Conservation (phyloP, 257 asterid species). For the Jacaranda mimosifolia region DNA sequence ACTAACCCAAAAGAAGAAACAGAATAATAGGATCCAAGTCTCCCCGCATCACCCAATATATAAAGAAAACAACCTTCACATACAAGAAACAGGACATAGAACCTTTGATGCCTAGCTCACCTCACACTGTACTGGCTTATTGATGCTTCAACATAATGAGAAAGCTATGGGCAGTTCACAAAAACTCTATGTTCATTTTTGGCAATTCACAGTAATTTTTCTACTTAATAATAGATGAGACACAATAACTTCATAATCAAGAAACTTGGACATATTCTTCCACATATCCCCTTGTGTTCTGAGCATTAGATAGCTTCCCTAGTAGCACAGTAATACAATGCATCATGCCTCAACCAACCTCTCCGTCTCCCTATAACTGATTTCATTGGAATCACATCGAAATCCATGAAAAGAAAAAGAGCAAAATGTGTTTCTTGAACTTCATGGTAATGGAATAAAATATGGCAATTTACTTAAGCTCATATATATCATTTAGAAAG, state of each 20-base stretch:
- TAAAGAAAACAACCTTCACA: neutral
- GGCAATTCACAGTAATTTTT: no score
- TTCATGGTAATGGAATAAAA: neutral
- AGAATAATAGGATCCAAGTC: neutral
- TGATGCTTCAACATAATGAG: no score
- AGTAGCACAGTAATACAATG: neutral
- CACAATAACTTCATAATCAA: no score
- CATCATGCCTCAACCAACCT: slow-evolving; percentile 15
- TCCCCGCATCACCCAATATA: neutral
- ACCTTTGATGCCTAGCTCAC: slow-evolving; percentile 7
- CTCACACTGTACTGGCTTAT: no score
- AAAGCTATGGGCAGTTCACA: no score
- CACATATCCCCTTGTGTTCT: neutral
- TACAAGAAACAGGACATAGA: neutral
- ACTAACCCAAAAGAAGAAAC: slow-evolving; percentile 8
- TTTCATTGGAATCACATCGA: slow-evolving; percentile 13
- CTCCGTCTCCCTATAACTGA: neutral
- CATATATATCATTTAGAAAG: neutral
- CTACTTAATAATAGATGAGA: no score
- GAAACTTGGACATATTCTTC: no score
- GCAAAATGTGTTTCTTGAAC: neutral
- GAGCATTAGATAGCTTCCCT: neutral
- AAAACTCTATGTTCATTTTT: no score
- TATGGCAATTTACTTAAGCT: neutral
- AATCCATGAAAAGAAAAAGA: neutral